phyloP scores from a whole-genome alignment of 345 rosid species.

The Adansonia digitata region DNA sequence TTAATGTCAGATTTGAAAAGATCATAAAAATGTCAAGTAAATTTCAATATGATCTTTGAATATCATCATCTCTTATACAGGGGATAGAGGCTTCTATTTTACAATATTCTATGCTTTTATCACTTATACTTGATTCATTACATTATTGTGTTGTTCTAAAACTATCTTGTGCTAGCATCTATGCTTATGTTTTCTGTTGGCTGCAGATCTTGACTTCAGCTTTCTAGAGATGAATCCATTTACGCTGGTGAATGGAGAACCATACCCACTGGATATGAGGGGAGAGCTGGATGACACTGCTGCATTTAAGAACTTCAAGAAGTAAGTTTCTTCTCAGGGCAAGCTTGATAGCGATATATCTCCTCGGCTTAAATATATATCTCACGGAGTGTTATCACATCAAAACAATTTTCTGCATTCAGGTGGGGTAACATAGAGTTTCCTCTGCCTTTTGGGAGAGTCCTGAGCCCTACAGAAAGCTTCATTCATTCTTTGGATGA shows the following conservation, averaged over 20 bases:
- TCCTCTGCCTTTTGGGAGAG: conserved; percentile 95
- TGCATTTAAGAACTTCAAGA: conserved; percentile 90
- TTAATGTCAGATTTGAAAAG: neutral
- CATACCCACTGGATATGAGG: conserved; percentile 95
- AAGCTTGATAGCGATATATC: neutral
- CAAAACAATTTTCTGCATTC: conserved; percentile 8
- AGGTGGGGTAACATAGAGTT: conserved; percentile 93
- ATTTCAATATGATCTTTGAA: neutral
- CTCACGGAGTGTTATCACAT: neutral
- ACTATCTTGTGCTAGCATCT: neutral
- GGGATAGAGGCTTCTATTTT: neutral
- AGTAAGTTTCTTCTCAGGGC: conserved; percentile 32
- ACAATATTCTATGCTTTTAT: neutral
- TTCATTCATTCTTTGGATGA: conserved; percentile 86
- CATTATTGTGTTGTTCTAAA: neutral
- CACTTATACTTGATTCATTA: neutral
- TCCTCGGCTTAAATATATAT: neutral
- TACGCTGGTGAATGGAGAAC: conserved; percentile 77
- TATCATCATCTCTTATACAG: neutral
- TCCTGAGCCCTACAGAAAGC: conserved; percentile 72
- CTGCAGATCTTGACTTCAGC: conserved; percentile 18
- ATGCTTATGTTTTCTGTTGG: neutral
- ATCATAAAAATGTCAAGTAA: neutral
- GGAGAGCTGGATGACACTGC: conserved; percentile 97
- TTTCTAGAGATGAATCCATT: conserved; percentile 68